phyloP scores from a whole-genome alignment of 768 basidiomycete species.

The Hericium rajendrae region DNA sequence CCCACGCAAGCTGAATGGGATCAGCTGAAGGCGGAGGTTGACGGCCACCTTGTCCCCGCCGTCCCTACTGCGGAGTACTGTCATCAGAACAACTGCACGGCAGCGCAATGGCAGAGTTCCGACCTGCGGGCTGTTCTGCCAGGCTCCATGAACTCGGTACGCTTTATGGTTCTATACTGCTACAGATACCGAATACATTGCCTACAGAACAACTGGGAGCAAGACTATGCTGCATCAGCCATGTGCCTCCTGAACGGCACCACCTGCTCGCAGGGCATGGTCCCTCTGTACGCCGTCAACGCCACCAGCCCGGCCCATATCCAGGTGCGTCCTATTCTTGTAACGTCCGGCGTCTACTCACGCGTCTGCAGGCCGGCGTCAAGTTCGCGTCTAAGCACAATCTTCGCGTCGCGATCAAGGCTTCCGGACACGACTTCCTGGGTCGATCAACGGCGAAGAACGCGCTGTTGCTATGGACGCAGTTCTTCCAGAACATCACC shows the following conservation, averaged over 20 bases:
- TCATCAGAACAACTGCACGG: conserved; percentile 3
- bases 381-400: conserved; percentile 21
- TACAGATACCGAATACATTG: background rate
- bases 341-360: background rate
- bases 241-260: conserved; percentile 8
- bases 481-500: conserved; percentile 25
- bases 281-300: conserved; percentile 12
- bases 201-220: conserved; percentile 13
- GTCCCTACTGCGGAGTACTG: conserved; percentile 9
- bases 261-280: conserved; percentile 7
- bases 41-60: conserved; percentile 5
- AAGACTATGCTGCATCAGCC: conserved; percentile 2
- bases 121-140: conserved; percentile 9
- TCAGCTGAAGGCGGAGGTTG: conserved; percentile 4
- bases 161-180: background rate
- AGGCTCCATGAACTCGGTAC: conserved; percentile 10
- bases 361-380: conserved; percentile 18
- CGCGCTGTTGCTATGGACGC: conserved; percentile 33
- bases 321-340: conserved; percentile 3
- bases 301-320: conserved; percentile 6
- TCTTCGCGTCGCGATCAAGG: conserved; percentile 24
- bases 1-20: conserved; percentile 6
- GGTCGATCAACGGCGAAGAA: conserved; percentile 34
- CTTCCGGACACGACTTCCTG: conserved; percentile 32
- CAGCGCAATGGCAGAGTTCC: conserved; percentile 8